Conservation (phyloP, 148 eudicot species). For the Rhododendron molle region DNA sequence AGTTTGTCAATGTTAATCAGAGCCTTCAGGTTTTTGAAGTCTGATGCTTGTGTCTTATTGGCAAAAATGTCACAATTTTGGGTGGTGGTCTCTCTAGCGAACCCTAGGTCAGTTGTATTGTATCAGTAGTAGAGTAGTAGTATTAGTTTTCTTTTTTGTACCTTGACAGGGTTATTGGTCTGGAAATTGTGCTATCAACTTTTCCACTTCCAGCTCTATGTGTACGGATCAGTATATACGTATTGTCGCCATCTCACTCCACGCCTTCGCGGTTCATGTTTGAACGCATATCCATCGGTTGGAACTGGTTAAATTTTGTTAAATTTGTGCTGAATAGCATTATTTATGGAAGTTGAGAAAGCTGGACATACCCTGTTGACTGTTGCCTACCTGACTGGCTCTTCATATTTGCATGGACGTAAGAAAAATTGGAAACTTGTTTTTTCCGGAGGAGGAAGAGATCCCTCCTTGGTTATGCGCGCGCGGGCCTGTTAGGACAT, state of each 20-base stretch:
- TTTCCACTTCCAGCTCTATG: background rate
- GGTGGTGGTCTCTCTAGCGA: background rate
- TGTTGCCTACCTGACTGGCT: background rate
- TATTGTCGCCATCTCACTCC: background rate
- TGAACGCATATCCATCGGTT: background rate
- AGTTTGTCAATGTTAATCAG: background rate
- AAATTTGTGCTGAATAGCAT: background rate
- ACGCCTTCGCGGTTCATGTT: background rate
- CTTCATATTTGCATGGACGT: background rate
- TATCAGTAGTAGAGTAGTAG: background rate
- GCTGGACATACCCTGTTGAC: background rate
- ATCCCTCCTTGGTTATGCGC: background rate
- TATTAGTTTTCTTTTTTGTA: background rate
- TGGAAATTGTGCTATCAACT: background rate
- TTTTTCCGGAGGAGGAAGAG: background rate
- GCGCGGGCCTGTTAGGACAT: background rate
- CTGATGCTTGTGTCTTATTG: conserved; percentile 4
- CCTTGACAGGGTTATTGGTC: background rate
- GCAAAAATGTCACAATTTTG: conserved; percentile 13
- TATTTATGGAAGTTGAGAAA: background rate
- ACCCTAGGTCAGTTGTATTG: background rate
- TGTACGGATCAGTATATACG: background rate
- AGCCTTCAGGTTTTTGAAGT: background rate
- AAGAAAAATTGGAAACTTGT: background rate
- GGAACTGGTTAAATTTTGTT: background rate